Percentiles rank a stretch among this genome's conserved stretches.
Conservation (phyloP, 1,139 yeast species). For the Casaregolazyma suthepensis region DNA sequence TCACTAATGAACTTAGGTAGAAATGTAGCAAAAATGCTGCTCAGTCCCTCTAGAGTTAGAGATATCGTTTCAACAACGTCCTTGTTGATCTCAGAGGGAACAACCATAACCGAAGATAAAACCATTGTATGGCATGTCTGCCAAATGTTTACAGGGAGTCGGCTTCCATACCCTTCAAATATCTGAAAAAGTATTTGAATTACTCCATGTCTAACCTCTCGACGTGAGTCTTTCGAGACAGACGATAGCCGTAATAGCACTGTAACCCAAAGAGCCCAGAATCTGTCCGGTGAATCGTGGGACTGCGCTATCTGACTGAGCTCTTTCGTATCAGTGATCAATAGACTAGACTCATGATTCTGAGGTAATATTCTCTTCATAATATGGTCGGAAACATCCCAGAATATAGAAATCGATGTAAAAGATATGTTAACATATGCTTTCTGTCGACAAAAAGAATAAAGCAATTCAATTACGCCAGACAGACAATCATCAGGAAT, state of each 20-base stretch:
- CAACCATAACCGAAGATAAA: constrained; percentile 31
- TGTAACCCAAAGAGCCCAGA: constrained; percentile 53
- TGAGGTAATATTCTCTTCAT: constrained; percentile 28
- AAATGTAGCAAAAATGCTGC: constrained; percentile 45
- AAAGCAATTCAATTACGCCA: constrained; percentile 62
- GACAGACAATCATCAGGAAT: constrained; percentile 57
- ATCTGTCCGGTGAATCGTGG: constrained; percentile 11
- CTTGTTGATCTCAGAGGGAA: constrained; percentile 21
- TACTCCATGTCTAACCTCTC: constrained; percentile 84
- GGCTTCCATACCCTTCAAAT: constrained; percentile 67
- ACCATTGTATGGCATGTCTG: constrained; percentile 32
- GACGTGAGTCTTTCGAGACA: constrained; percentile 57
- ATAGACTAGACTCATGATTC: constrained; percentile 13
- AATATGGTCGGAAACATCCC: constrained; percentile 80
- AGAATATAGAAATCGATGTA: constrained; percentile 83
- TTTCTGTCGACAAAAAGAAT: constrained; percentile 62
- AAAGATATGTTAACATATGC: constrained; percentile 80
- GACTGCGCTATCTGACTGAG: constrained; percentile 4
- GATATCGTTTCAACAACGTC: constrained; percentile 50
- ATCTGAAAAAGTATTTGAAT: constrained; percentile 82
- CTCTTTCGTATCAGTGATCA: constrained; percentile 16
- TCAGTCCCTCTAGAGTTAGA: constrained; percentile 54
- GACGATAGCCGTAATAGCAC: constrained; percentile 55
- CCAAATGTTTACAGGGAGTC: constrained; percentile 40
- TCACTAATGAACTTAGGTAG: constrained; percentile 32